Conservation (phyloP, 2,329 filamentous ascomycete species). For the Cladosporium sp. region DNA sequence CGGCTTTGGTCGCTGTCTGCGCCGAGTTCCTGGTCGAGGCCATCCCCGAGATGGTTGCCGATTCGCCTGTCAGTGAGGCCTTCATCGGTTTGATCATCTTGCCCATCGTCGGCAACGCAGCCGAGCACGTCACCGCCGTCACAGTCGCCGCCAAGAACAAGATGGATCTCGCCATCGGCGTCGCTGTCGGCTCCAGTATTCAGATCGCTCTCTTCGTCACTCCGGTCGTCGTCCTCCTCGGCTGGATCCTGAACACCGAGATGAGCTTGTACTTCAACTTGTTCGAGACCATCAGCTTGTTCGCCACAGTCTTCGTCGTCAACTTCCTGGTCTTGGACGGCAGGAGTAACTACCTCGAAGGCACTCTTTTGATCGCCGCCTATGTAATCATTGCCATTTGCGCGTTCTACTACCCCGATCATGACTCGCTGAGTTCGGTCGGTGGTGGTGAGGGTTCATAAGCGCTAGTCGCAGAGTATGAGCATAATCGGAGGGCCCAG, state of each 20-base stretch:
- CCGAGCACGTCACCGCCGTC: constrained; percentile 78
- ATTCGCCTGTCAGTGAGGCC: constrained; percentile 63
- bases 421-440: constrained; percentile 42
- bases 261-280: constrained; percentile 67
- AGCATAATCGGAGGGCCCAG: neutral
- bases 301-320: constrained; percentile 78
- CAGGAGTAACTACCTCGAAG: constrained; percentile 80
- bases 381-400: constrained; percentile 74
- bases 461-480: neutral
- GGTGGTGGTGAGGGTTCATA: constrained; percentile 38
- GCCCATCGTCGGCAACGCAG: constrained; percentile 80
- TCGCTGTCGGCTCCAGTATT: constrained; percentile 77
- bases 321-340: constrained; percentile 86
- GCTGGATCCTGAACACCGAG: constrained; percentile 69
- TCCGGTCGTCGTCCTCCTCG: constrained; percentile 72
- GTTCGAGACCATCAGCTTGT: constrained; percentile 69
- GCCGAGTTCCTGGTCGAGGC: constrained; percentile 74
- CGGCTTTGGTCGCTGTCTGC: constrained; percentile 60
- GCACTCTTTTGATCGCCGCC: constrained; percentile 71
- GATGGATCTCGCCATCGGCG: constrained; percentile 80
- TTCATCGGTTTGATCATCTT: constrained; percentile 80
- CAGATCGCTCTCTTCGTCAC: constrained; percentile 80
- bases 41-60: constrained; percentile 66
- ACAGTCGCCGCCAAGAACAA: constrained; percentile 81
- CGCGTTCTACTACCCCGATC: constrained; percentile 52